phyloP scores from a whole-genome alignment of 805 yeast species.

The Pichia eremophila region DNA sequence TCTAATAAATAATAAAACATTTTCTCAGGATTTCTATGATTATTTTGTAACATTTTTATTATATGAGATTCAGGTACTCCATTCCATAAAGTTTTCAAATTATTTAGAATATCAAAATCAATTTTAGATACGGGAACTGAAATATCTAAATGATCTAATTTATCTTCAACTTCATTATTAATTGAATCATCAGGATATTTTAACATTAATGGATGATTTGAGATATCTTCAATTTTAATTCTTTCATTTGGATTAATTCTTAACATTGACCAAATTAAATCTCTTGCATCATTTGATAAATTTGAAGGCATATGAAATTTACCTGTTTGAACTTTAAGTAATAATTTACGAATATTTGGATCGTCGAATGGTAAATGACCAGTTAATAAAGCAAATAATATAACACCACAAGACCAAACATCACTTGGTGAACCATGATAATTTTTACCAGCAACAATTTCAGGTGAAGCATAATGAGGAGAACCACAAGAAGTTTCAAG shows the following conservation, averaged over 20 bases:
- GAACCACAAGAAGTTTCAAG: slow-evolving; percentile 80
- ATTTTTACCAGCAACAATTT: slow-evolving; percentile 66
- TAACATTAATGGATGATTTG: slow-evolving; percentile 45
- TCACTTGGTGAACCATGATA: slow-evolving; percentile 83
- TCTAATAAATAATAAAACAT: slow-evolving; percentile 28
- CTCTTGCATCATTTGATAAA: slow-evolving; percentile 55
- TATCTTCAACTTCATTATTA: slow-evolving; percentile 5
- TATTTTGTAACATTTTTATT: slow-evolving; percentile 18
- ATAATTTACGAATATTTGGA: slow-evolving; percentile 60
- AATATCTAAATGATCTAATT: slow-evolving; percentile 20
- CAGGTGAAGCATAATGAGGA: slow-evolving; percentile 86
- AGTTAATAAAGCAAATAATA: slow-evolving; percentile 65
- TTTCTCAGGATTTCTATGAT: slow-evolving; percentile 25
- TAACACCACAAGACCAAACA: slow-evolving; percentile 85
- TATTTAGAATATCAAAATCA: slow-evolving; percentile 42
- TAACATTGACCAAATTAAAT: slow-evolving; percentile 55
- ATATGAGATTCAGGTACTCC: slow-evolving; percentile 34
- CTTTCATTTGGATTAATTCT: slow-evolving; percentile 64
- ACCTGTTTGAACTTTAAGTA: slow-evolving; percentile 72
- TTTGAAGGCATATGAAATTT: slow-evolving; percentile 61
- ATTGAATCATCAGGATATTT: slow-evolving; percentile 41
- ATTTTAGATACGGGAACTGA: slow-evolving; percentile 24
- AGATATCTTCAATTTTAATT: slow-evolving; percentile 56
- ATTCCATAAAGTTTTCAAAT: slow-evolving; percentile 49
- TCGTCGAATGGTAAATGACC: slow-evolving; percentile 82